Evolutionary conservation across 148 eudicot genomes (phyloP), one percentile per base, ranked within the genome.

Genomic region (Rhododendron vialii): DNA sequence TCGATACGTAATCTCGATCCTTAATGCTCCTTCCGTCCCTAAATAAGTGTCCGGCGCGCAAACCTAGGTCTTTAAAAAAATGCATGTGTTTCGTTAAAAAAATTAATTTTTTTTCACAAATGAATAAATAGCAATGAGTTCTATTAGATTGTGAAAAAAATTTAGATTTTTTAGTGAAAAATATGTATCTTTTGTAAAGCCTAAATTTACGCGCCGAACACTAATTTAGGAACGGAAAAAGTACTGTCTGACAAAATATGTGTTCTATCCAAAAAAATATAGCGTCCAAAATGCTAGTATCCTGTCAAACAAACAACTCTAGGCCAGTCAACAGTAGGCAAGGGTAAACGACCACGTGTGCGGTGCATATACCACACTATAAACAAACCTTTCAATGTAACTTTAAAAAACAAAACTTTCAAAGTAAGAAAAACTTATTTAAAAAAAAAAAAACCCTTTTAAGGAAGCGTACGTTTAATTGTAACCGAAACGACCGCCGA

Each of bases 341-440:
- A 8, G 5, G 24, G 53, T 10, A 18, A 11, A 14, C 38, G 45
- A 65, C 84, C 88, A 86, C 85, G 88, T 86, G 85, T 86, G 82
- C 85, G 88, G 85, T 82, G 74, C 28, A 80, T 82, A 57, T 28
- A 50, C 82, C 81, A 55, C 5, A 3, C 3, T 87, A 77, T 15
- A 82, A n/a, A 38, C 85, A 82, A 17, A 38, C 88, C 33, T 63
- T 63, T 24, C 28, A 24, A n/a, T 7, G 30, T 5, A 59, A 59
- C 2, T 59, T 20, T 22, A 5, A 14, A 17, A 15, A 17, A 17
- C 8, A 55, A 65, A 65, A n/a, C 73, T 65, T 65, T 10, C 73
- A 26, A 65, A 65, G 73, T n/a, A n/a, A 65, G 30, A 65, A 63
- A 63, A 63, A 2, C 28, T 63, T 63, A 7, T 5, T 5, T 4